Evolutionary conservation across 257 asterid genomes (phyloP), one percentile per base, ranked within the genome.

Genomic region (Solanum commersonii): DNA sequence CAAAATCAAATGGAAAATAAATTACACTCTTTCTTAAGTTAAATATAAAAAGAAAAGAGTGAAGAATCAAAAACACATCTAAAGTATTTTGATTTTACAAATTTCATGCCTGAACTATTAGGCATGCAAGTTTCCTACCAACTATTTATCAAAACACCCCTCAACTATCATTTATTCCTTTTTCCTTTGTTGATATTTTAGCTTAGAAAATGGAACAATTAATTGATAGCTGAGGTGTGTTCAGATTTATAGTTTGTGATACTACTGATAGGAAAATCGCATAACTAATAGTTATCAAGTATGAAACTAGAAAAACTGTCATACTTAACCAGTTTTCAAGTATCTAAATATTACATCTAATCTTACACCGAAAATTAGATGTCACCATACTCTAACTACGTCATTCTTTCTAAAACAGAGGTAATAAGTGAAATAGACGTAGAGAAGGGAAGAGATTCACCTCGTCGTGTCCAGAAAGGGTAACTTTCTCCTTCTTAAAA

Each of bases 391-490:
- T 1, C 78, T 71, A 71, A 37, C 12, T 77, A 77, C 23, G 3
- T 3, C 13, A 77, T 77, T 77, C 31, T 35, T 77, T n/a, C 29
- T n/a, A 9, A 77, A 77, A 77, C 56, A 10, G 60, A 40, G 33
- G 5, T n/a, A 38, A 4, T 78, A 1, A 4, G 34, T 38, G 84
- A 40, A 40, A 44, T n/a, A 44, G 1, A 31, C 20, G 10, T 29
- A 35, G 40, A 23, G 13, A 86, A 25, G 70, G 11, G 60, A 10
- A 81, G 25, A 42, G 3, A 25, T 40, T 46, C 42, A 96, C 98
- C 98, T 95, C 99, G 4, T 95, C 98, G 89, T 94, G 93, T 29
- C 99, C 97, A 63, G 98, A 96, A 46, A 96, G 96, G 88, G 93
- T 93, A 87, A 95, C 87, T 68, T 93, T 95, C 94, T 96, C 98